Base-by-base conservation (phyloP, 164 flowering plant genomes). In the Stephania japonica region DNA sequence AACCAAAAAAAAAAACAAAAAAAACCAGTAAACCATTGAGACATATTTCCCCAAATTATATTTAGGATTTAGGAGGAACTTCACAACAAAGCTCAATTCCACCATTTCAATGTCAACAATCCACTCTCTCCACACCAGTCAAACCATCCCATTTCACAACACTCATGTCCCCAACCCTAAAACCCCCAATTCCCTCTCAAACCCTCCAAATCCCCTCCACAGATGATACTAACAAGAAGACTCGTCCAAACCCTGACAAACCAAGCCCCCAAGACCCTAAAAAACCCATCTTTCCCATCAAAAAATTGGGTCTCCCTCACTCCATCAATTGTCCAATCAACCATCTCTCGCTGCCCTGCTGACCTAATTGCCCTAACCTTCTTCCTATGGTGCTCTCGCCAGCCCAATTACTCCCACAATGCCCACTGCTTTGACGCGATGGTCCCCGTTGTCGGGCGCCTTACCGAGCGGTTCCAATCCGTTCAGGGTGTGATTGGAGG, bases 371-470 rank as follows among this genome's bases (percentile, higher is more conserved):
- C 89, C 25, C 69, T 89, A 73, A 85, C 79, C 66, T 87, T 84
- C 70, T 90, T 90, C 81, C 68, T 90, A 24, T 89, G 89, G 89
- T 87, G 88, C 78, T 87, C 84, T 23, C 79, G 81, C 49, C 90
- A 86, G 47, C 87, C 81, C 7, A 69, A 79, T 81, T 89, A 81
- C 82, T 85, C 80, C 73, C 88, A 86, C 65, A 76, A 84, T 23
- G 68, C 69, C 9, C 75, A 19, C 11, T 70, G 86, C 18, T 78
- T 85, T 66, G 76, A 78, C 68, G 68, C 27, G 23, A 86, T 87
- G 86, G 83, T 83, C 71, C 50, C 61, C 71, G 80, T 87, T 12
- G 74, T 86, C 3, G 12, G 59, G n/a, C 81, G 87, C 7, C 78
- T 89, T 16, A 78, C 80, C 13, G 65, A 67, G 2, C 72, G 65